Base-by-base conservation (phyloP, 2,329 filamentous ascomycete genomes). In the Thyridium curvatum region DNA sequence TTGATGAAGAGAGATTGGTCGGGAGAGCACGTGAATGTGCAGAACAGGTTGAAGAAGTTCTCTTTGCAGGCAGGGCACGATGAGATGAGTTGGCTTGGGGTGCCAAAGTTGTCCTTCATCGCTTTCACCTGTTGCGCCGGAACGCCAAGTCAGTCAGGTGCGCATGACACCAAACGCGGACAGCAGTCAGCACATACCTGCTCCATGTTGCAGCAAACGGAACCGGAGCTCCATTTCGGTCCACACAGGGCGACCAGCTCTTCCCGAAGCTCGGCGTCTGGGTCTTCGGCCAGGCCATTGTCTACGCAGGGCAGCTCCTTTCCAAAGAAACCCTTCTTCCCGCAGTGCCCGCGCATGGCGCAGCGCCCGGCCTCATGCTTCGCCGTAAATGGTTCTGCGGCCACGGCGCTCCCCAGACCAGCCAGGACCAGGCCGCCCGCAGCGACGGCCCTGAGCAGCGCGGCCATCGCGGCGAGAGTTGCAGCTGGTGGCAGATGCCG, bases 21-120 rank as follows among this genome's bases (percentile, higher is more conserved):
- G 6, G 94, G 91, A 4, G 93, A 98, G 68, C 94, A 98, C 3
- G 90, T 97, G 56, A 98, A 97, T 4, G 89, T 94, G 67, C 93
- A 98, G 62, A 98, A 98, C 33, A 94, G 72, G 66, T 98, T 94
- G 71, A 87, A 97, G 70, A 98, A 98, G 69, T 98, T 98, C 53
- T 90, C 84, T 63, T 93, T 94, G 75, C 93, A 98, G 26, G 94
- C 93, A 2, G 93, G 93, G 59, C 93, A 98, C 9, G 89, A 88
- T 18, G 89, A 82, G 58, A 98, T 89, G 55, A 98, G 84, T 42
- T 84, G 81, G 51, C 90, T 88, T 2, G 89, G 91, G 16, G 87
- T 87, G 49, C 86, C 84, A 41, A 98, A 74, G 54, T 95, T 94
- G 44, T 78, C 83, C 52, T 86, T 83, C 45, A 98, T 78, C 2